These are phyloP conservation scores for Penicillium sp. DNA, from an alignment of 2,329 filamentous ascomycete genomes.

Conservation along the genomic window DNA sequence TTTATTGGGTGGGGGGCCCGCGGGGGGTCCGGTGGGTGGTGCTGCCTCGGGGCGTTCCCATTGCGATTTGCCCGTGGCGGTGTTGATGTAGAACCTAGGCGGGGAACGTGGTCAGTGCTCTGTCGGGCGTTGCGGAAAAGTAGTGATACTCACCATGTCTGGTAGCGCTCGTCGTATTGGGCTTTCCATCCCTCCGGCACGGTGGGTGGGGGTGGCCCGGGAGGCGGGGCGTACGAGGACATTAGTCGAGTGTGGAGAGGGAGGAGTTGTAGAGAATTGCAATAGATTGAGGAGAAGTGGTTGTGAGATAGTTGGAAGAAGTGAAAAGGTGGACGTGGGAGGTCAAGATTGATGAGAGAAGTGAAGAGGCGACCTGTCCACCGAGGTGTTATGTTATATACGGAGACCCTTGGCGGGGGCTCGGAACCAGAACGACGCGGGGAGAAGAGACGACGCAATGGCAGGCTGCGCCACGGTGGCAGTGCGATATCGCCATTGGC, in stretches of 20 bases:
- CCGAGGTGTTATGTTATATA: neutral
- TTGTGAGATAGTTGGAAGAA: neutral
- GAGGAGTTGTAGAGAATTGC: neutral
- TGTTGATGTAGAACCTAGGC: conserved; percentile 84
- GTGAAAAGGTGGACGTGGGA: neutral
- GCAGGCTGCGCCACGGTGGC: conserved; percentile 23
- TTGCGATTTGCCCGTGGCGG: conserved; percentile 82
- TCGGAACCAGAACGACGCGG: neutral
- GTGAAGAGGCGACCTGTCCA: neutral
- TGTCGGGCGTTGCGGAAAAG: neutral
- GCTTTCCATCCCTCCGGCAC: conserved; percentile 82
- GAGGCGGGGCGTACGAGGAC: conserved; percentile 44
- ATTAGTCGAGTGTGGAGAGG: conserved; percentile 18
- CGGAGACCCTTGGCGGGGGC: neutral
- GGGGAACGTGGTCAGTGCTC: neutral
- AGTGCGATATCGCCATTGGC: conserved; percentile 14
- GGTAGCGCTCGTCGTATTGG: conserved; percentile 84
- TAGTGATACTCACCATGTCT: conserved; percentile 64
- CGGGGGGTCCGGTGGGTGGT: conserved; percentile 51
- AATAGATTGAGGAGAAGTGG: neutral
- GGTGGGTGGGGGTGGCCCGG: conserved; percentile 59
- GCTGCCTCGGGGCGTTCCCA: conserved; percentile 79
- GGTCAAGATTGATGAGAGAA: neutral
- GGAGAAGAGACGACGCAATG: neutral
- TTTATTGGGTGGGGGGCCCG: conserved; percentile 42